A percentile compares a stretch with the other conserved stretches of the same genome.
Conservation (phyloP, 2,329 filamentous ascomycete species). For the Canariomyces notabilis region DNA sequence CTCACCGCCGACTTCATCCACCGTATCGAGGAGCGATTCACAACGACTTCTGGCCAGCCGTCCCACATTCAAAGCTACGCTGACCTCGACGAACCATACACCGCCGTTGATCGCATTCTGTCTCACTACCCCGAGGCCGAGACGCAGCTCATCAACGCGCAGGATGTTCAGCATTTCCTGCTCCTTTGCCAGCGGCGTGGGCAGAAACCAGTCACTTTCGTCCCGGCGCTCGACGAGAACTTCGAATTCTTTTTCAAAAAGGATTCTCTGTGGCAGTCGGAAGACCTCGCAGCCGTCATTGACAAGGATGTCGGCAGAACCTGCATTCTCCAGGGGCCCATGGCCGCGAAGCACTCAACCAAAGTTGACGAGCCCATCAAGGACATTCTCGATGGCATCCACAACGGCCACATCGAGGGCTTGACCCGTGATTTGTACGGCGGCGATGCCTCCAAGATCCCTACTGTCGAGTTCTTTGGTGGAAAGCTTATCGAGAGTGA, state of each 20-base stretch:
- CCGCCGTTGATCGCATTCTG: slow-evolving; percentile 72
- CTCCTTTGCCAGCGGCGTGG: slow-evolving; percentile 84
- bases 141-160: slow-evolving; percentile 90
- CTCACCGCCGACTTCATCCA: slow-evolving; percentile 95
- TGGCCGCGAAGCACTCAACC: slow-evolving; percentile 84
- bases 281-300: slow-evolving; percentile 93
- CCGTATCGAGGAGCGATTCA: slow-evolving; percentile 95
- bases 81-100: slow-evolving; percentile 78
- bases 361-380: slow-evolving; percentile 90
- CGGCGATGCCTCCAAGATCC: slow-evolving; percentile 68
- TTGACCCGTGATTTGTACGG: slow-evolving; percentile 77
- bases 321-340: slow-evolving; percentile 92
- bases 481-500: slow-evolving; percentile 72
- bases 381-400: slow-evolving; percentile 87
- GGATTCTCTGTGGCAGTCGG: slow-evolving; percentile 98
- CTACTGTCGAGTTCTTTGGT: slow-evolving; percentile 90
- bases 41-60: slow-evolving; percentile 60
- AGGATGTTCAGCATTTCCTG: slow-evolving; percentile 96
- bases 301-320: slow-evolving; percentile 93
- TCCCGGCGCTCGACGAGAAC: slow-evolving; percentile 90
- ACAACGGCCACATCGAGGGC: slow-evolving; percentile 77
- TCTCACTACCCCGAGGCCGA: slow-evolving; percentile 81
- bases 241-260: slow-evolving; percentile 99
- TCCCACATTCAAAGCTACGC: slow-evolving; percentile 87
- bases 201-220: slow-evolving; percentile 96